Evolutionary conservation across 257 asterid species (phyloP).

Genomic region (Lithospermum erythrorhizon): DNA sequence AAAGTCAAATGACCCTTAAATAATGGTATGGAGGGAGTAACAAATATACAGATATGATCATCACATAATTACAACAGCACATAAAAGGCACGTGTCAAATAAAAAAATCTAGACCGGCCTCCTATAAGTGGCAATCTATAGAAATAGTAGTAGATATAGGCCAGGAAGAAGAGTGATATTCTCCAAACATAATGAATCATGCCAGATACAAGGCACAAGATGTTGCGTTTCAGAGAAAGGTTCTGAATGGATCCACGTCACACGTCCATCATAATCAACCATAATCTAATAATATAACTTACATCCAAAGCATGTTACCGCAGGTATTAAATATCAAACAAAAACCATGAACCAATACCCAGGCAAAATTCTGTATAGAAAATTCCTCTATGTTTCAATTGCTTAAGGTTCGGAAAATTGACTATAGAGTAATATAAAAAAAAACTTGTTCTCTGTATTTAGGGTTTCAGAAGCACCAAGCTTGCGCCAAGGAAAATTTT

Average conservation of each 20-base stretch:
- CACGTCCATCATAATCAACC: neutral
- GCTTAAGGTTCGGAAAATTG: neutral
- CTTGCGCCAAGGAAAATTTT: neutral
- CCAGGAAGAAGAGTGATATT: neutral
- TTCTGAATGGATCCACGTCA: neutral
- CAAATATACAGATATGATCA: too few relatives aligned
- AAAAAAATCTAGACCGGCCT: too few relatives aligned
- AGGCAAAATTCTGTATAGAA: neutral
- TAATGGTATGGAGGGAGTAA: too few relatives aligned
- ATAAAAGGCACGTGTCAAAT: neutral
- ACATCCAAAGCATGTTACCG: neutral
- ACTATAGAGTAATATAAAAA: neutral
- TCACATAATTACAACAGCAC: neutral
- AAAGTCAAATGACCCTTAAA: too few relatives aligned
- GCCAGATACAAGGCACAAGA: neutral
- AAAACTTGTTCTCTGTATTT: neutral
- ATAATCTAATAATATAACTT: neutral
- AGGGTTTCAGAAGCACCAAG: neutral
- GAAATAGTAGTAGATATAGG: too few relatives aligned
- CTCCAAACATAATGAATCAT: neutral
- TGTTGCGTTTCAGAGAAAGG: neutral
- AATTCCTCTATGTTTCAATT: neutral
- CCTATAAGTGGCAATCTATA: too few relatives aligned
- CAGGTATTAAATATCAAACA: neutral
- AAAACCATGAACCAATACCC: neutral